phyloP scores from a whole-genome alignment of 1,284 basidiomycete genomes.

The Termitomyces sp. region DNA sequence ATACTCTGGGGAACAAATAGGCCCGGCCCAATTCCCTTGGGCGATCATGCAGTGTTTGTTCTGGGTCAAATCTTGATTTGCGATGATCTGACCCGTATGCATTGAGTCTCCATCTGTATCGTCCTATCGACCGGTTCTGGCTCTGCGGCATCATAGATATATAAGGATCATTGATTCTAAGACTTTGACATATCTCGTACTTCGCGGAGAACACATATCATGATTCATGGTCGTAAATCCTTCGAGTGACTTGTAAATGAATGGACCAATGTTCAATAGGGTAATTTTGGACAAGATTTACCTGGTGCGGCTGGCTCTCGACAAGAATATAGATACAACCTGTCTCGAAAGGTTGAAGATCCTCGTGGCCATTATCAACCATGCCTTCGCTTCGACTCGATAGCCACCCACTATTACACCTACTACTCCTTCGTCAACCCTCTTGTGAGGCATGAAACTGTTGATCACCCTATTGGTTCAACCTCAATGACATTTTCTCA shows the following conservation, averaged over 20 bases:
- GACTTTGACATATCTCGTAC: not conserved
- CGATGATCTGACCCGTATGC: not conserved
- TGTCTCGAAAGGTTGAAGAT: not conserved
- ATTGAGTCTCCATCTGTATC: not conserved
- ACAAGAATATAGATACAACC: not conserved
- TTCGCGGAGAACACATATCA: not conserved
- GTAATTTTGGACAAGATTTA: not conserved
- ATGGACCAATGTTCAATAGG: not conserved
- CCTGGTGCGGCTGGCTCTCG: not conserved
- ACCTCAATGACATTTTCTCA: no score
- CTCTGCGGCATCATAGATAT: not conserved
- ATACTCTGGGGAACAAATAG: not conserved
- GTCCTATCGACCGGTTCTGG: not conserved
- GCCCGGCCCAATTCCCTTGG: not conserved
- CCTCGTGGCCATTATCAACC: no score
- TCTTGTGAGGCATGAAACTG: no score
- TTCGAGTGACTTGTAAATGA: not conserved
- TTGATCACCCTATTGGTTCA: no score
- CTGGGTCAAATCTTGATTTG: not conserved
- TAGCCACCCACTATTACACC: no score
- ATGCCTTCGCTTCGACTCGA: no score
- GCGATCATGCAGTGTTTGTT: not conserved
- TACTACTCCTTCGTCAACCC: not conserved
- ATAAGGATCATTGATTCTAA: not conserved
- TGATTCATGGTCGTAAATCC: not conserved